A percentile compares a stretch with the other conserved stretches of the same genome.
Evolutionary conservation across 2,329 filamentous ascomycete genomes (phyloP).

Genomic region (Colletotrichum tabaci): DNA sequence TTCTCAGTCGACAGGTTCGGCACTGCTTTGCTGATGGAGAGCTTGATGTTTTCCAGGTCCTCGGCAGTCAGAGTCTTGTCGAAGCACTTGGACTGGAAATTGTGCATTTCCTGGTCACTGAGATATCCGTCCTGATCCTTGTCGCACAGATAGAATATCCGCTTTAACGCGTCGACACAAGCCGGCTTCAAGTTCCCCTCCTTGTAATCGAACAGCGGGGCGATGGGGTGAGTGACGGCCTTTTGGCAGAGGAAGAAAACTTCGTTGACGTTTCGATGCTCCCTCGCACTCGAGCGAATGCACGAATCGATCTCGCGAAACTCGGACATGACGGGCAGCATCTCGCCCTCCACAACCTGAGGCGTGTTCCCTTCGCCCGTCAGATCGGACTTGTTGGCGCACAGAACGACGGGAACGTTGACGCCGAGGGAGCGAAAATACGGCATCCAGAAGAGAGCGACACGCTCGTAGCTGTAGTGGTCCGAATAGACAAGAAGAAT

Average conservation of each 20-base stretch:
- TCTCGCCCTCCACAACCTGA: constrained; percentile 94
- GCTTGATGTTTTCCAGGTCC: constrained; percentile 92
- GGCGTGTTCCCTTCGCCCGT: constrained; percentile 81
- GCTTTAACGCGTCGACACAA: constrained; percentile 86
- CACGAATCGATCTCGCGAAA: constrained; percentile 99
- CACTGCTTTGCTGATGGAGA: constrained; percentile 81
- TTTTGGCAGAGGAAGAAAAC: constrained; percentile 99
- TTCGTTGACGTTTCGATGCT: constrained; percentile 94
- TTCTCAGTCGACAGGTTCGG: constrained; percentile 74
- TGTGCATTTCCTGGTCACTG: constrained; percentile 90
- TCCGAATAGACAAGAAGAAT: constrained; percentile 98
- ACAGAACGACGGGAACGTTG: constrained; percentile 96
- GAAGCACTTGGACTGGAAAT: constrained; percentile 94
- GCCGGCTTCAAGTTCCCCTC: constrained; percentile 90
- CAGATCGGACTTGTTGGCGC: constrained; percentile 97
- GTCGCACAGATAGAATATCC: constrained; percentile 96
- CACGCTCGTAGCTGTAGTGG: constrained; percentile 98
- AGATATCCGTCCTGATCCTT: constrained; percentile 95
- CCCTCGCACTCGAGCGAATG: constrained; percentile 92
- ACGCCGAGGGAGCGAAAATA: constrained; percentile 98
- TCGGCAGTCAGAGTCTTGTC: constrained; percentile 86
- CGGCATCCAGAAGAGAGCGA: constrained; percentile 98
- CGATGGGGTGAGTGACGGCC: constrained; percentile 96
- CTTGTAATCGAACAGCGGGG: constrained; percentile 96
- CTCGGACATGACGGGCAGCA: constrained; percentile 98